phyloP scores from a whole-genome alignment of 805 yeast species.

The Lipomyces mesembrius region DNA sequence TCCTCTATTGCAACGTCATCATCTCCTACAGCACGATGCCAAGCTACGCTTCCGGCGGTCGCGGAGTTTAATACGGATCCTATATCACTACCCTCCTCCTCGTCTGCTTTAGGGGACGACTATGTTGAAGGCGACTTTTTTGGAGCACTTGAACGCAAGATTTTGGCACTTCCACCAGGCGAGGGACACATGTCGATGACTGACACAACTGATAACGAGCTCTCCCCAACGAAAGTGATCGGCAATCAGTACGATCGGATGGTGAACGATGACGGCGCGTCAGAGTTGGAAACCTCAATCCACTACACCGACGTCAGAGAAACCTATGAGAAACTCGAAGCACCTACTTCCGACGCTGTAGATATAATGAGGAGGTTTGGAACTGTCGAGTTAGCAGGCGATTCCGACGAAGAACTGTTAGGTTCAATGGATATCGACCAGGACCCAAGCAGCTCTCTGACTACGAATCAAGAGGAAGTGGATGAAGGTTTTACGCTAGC shows the following conservation, averaged over 20 bases:
- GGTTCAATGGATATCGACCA: background rate
- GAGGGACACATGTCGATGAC: conserved; percentile 1
- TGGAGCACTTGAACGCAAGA: conserved; percentile 29
- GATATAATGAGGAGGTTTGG: background rate
- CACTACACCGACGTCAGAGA: conserved; percentile 7
- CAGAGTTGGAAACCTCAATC: conserved; percentile 11
- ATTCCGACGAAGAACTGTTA: background rate
- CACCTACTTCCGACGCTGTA: background rate
- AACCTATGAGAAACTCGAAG: background rate
- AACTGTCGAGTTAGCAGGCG: background rate
- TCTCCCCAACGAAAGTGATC: conserved; percentile 8
- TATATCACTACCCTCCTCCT: conserved; percentile 14
- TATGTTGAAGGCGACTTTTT: conserved; percentile 28
- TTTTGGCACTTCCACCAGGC: conserved; percentile 21
- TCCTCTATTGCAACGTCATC: conserved; percentile 10
- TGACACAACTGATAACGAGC: background rate
- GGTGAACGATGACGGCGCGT: conserved; percentile 4
- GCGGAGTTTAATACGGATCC: conserved; percentile 27
- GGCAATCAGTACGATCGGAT: background rate
- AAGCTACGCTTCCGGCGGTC: conserved; percentile 23
- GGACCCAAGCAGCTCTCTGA: background rate
- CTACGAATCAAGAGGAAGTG: background rate
- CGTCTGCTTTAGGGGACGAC: conserved; percentile 19
- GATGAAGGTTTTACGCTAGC: background rate
- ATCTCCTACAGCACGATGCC: conserved; percentile 8